Evolutionary conservation across 2,329 filamentous ascomycete genomes (phyloP).

Genomic region (Clonostachys sp.): DNA sequence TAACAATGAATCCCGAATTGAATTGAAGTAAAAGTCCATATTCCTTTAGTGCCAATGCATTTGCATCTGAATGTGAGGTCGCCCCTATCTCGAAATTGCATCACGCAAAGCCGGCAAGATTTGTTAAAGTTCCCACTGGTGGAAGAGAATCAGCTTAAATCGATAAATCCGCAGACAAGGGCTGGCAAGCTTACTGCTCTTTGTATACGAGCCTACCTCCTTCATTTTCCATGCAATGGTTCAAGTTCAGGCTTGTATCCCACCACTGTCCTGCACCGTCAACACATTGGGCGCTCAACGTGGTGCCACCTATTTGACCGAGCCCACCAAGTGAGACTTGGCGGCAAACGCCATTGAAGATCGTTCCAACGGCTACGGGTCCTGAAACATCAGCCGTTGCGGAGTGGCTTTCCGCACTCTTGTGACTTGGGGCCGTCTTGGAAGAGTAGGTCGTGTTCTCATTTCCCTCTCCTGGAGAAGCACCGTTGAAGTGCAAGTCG

Average conservation of each 20-base stretch:
- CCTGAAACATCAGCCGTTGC: background rate
- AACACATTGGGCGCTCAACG: slow-evolving; percentile 11
- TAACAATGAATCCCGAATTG: slow-evolving; percentile 7
- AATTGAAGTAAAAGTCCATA: slow-evolving; percentile 6
- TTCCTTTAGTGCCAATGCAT: slow-evolving; percentile 5
- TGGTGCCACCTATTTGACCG: slow-evolving; percentile 9
- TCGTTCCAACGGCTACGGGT: slow-evolving; percentile 3
- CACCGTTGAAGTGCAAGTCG: too few species aligned
- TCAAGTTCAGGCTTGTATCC: slow-evolving; percentile 16
- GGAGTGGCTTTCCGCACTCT: too few species aligned
- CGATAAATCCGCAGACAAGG: background rate
- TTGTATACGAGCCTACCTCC: slow-evolving; percentile 9
- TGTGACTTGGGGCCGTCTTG: too few species aligned
- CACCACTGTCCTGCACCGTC: slow-evolving; percentile 10
- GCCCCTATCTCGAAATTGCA: background rate
- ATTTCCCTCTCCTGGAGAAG: too few species aligned
- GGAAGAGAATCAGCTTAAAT: background rate
- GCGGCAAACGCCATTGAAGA: slow-evolving; percentile 6
- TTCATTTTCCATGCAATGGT: slow-evolving; percentile 11
- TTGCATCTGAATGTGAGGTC: slow-evolving; percentile 10
- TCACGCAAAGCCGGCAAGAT: slow-evolving; percentile 12
- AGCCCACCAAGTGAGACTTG: slow-evolving; percentile 12
- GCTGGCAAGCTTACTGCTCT: slow-evolving; percentile 9
- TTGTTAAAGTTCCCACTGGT: slow-evolving; percentile 12
- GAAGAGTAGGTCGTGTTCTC: too few species aligned